phyloP scores from a whole-genome alignment of 169 alveolate genomes.

The Ophryocystis elektroscirrha region DNA sequence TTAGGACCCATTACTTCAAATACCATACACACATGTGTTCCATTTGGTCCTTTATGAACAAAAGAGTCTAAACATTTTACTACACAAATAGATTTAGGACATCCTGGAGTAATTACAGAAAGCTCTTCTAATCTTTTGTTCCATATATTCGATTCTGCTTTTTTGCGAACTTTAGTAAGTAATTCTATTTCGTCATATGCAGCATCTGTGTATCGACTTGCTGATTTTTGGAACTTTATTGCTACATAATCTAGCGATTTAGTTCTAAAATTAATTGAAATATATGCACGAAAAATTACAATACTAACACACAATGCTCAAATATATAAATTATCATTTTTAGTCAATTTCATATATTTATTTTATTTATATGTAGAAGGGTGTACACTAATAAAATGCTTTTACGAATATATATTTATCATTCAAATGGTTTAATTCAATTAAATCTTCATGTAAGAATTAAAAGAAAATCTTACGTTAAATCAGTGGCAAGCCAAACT shows the following conservation, averaged over 20 bases:
- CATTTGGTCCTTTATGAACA: conserved; percentile 81
- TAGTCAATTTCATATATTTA: not conserved
- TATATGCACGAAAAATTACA: not conserved
- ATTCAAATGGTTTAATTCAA: not conserved
- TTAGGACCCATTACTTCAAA: conserved; percentile 94
- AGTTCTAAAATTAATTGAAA: conserved; percentile 10
- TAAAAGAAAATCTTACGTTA: conserved; percentile 1
- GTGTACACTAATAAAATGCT: not conserved
- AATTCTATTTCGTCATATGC: conserved; percentile 89
- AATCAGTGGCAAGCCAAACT: conserved; percentile 92
- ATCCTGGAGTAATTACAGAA: not conserved
- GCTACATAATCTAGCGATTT: conserved; percentile 60
- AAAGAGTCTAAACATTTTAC: conserved; percentile 76
- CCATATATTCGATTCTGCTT: conserved; percentile 40
- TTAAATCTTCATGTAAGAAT: not conserved
- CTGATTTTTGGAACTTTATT: conserved; percentile 82
- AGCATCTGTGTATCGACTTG: conserved; percentile 82
- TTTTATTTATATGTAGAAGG: not conserved
- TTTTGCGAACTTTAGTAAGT: conserved; percentile 15
- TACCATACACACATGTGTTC: conserved; percentile 88
- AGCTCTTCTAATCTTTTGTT: conserved; percentile 23
- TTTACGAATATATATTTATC: not conserved
- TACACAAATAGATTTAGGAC: conserved; percentile 36
- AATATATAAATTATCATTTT: not conserved
- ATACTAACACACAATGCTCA: not conserved